Evolutionary conservation across 148 eudicot genomes (phyloP), one percentile per base, ranked within the genome.

Genomic region (Pharnaceum exiguum): DNA sequence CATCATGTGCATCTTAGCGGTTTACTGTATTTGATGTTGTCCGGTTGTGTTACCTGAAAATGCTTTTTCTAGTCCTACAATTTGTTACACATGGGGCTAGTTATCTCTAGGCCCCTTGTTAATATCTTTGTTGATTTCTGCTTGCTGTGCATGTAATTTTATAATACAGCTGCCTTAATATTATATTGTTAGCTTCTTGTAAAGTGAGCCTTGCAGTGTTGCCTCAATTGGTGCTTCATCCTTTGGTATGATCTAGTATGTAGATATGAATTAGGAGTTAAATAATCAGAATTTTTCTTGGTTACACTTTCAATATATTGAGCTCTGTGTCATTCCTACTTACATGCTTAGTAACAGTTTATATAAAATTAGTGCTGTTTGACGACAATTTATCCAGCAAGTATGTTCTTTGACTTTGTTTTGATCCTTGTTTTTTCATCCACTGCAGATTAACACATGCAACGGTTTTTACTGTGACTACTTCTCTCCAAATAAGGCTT

Each of bases 381-480:
- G 21, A 30, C 39, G 15, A 13, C 48, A 45, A 30, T 38, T 29
- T 29, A 10, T 23, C 12, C 10, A 1, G 51, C 22, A 15, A 33
- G 47, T 55, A 38, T 56, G 57, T 60, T 39, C 1, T 50, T 51
- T 42, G 58, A 57, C 57, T 45, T n/a, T 46, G 16, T 7, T 43
- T 12, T 33, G 44, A 5, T 26, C 17, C 2, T 1, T 56, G 17
- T 38, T 19, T 37, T n/a, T 47, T 29, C 65, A 33, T 29, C 57
- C 36, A 1, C 54, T 43, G 45, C 86, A 85, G 97, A 90, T 90
- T 50, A 84, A 90, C 62, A 64, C 95, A 7, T 90, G 97, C 79
- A 90, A 90, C 71, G 97, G 95, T 12, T 90, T 83, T 69, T 90
- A 90, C 58, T 90, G 97, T 18, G 95, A 86, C 48, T 71, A 78